Percentiles rank a stretch among this genome's conserved stretches.
Evolutionary conservation across 495 filamentous ascomycete genomes (phyloP).

Genomic region (Neurospora discreta): DNA sequence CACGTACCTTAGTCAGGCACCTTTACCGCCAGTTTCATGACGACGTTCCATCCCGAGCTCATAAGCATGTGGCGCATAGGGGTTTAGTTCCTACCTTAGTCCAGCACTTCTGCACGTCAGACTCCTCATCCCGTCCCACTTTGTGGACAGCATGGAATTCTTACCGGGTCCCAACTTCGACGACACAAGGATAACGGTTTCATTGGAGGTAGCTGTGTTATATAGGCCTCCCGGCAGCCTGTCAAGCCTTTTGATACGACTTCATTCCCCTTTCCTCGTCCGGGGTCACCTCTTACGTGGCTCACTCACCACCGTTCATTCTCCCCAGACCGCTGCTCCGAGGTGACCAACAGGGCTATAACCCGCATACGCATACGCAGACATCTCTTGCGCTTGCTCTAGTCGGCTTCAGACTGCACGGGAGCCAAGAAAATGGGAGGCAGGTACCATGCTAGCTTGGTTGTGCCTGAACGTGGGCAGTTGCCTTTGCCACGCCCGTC

Average conservation of each 20-base stretch:
- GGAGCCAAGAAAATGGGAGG: background rate
- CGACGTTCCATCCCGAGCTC: background rate
- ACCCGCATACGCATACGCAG: background rate
- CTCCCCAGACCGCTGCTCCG: background rate
- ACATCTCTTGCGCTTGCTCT: background rate
- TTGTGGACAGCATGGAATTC: background rate
- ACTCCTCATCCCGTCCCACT: background rate
- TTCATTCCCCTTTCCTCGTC: background rate
- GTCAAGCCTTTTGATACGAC: background rate
- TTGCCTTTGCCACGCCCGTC: background rate
- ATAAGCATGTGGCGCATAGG: background rate
- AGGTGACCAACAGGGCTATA: background rate
- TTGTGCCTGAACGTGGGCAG: background rate
- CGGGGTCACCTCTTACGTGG: background rate
- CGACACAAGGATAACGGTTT: background rate
- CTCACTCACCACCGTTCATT: background rate
- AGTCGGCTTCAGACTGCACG: background rate
- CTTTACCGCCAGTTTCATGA: background rate
- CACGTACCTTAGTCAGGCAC: background rate
- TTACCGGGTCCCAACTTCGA: background rate
- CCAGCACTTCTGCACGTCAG: background rate
- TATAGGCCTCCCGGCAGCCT: background rate
- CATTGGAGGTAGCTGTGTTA: background rate
- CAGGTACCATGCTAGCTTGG: background rate
- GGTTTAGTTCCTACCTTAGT: background rate